Evolutionary conservation across 306 rosid genomes (phyloP).

Genomic region (Clitoria ternatea): DNA sequence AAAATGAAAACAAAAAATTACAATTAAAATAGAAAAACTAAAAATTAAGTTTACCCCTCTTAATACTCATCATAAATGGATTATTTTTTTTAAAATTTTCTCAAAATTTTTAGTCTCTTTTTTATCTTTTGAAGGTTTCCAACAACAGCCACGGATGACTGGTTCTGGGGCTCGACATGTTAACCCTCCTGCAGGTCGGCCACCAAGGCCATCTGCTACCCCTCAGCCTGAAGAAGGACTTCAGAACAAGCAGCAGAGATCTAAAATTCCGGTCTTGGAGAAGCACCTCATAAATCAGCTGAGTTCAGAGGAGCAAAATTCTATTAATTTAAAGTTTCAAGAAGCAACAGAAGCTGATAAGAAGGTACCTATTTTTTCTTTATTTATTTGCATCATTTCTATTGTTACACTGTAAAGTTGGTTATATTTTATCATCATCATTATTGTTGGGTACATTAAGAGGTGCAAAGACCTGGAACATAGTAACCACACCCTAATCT

Average conservation of each 20-base stretch:
- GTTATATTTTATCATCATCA: neutral
- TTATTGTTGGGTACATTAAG: constrained; percentile 4
- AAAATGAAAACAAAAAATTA: too few species aligned
- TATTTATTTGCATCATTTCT: neutral
- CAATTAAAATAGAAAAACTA: too few species aligned
- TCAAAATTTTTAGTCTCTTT: constrained; percentile 24
- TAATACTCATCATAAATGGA: too few species aligned
- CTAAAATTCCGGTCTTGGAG: constrained; percentile 81
- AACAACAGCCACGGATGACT: constrained; percentile 62
- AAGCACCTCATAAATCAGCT: constrained; percentile 75
- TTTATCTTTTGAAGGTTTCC: constrained; percentile 47
- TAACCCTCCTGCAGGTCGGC: constrained; percentile 52
- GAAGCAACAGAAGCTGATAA: constrained; percentile 90
- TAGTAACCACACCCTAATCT: neutral
- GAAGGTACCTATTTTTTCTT: constrained; percentile 49
- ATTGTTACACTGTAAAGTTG: neutral
- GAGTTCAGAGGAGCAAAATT: constrained; percentile 82
- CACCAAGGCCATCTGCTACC: constrained; percentile 56
- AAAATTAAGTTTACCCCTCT: too few species aligned
- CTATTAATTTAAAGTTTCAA: constrained; percentile 62
- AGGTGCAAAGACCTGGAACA: neutral
- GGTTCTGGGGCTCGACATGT: constrained; percentile 49
- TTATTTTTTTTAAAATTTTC: neutral
- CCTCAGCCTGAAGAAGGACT: constrained; percentile 60
- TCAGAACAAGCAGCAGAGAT: constrained; percentile 50